Evolutionary conservation across 164 flowering plant species (phyloP).

Genomic region (Nymphaea thermarum): DNA sequence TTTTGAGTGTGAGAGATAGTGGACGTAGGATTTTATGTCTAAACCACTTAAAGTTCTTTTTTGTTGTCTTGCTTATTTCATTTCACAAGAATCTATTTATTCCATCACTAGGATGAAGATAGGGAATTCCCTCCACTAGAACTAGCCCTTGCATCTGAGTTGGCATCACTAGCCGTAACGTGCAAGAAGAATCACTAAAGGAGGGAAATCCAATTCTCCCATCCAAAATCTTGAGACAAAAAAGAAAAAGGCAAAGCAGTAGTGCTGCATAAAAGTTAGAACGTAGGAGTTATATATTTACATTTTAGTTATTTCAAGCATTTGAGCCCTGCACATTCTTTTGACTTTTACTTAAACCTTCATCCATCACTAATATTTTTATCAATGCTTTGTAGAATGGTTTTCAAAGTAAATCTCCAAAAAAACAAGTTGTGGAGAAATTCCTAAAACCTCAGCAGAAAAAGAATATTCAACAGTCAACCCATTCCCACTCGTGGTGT

Average conservation of each 20-base stretch:
- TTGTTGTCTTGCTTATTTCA: too few relatives aligned
- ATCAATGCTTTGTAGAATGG: conserved; percentile 40
- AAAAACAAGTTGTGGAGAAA: conserved; percentile 55
- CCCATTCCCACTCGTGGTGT: conserved; percentile 77
- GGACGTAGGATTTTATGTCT: too few relatives aligned
- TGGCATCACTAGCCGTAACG: conserved; percentile 34
- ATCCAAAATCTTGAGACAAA: not conserved
- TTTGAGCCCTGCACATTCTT: conserved; percentile 35
- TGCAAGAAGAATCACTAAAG: not conserved
- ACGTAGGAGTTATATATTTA: conserved; percentile 8
- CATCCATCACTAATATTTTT: conserved; percentile 41
- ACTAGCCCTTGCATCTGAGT: conserved; percentile 39
- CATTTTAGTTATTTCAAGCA: conserved; percentile 33
- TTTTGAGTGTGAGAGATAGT: too few relatives aligned
- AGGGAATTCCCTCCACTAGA: conserved; percentile 57
- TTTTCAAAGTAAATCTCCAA: conserved; percentile 55
- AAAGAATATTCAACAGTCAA: conserved; percentile 68
- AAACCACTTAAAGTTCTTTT: too few relatives aligned
- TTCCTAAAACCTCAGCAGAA: conserved; percentile 56
- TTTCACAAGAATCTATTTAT: conserved; percentile 29
- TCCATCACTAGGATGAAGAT: conserved; percentile 55
- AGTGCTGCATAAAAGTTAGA: too few relatives aligned
- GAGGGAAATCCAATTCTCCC: not conserved
- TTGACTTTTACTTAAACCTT: conserved; percentile 30
- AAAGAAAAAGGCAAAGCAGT: too few relatives aligned